phyloP scores from a whole-genome alignment of 1,284 basidiomycete genomes.

The Cryptococcus amylolentus region DNA sequence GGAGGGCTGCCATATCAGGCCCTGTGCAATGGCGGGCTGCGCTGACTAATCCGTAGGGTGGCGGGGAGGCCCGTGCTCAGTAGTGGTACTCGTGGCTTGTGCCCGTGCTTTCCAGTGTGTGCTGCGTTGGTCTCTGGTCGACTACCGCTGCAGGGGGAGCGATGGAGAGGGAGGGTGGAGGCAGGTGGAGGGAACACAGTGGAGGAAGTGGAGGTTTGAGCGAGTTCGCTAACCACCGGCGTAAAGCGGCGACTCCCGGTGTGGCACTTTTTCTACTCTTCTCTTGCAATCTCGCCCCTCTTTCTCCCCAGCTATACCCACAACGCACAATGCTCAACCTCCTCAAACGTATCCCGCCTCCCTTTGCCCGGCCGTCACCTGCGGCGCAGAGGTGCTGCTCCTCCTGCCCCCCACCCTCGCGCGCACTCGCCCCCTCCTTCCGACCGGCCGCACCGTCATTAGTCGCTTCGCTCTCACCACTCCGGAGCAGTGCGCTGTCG shows the following conservation, averaged over 20 bases:
- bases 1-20: conserved; percentile 17
- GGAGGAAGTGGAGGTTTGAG: neutral
- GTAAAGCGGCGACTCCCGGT: too few species aligned
- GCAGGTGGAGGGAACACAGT: conserved; percentile 1
- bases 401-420: conserved; percentile 10
- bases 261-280: neutral
- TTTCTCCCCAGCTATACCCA: neutral
- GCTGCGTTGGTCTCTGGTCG: too few species aligned
- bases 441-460: conserved; percentile 6
- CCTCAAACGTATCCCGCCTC: conserved; percentile 6
- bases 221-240: neutral
- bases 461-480: conserved; percentile 1
- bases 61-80: neutral
- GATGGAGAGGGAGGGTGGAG: conserved; percentile 7
- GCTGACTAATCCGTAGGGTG: conserved; percentile 1
- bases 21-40: neutral
- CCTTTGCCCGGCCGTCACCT: neutral
- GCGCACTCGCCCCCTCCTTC: conserved; percentile 7
- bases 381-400: conserved; percentile 14
- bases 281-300: neutral
- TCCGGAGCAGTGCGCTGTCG: neutral
- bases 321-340: conserved; percentile 8
- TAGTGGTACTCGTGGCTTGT: too few species aligned
- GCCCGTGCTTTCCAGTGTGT: too few species aligned
- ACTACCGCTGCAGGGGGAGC: neutral